Percentiles rank a stretch among this genome's conserved stretches.
These are phyloP conservation scores for Yamagishiella unicocca DNA, from an alignment of 139 green algal genomes.

Conservation along the genomic window DNA sequence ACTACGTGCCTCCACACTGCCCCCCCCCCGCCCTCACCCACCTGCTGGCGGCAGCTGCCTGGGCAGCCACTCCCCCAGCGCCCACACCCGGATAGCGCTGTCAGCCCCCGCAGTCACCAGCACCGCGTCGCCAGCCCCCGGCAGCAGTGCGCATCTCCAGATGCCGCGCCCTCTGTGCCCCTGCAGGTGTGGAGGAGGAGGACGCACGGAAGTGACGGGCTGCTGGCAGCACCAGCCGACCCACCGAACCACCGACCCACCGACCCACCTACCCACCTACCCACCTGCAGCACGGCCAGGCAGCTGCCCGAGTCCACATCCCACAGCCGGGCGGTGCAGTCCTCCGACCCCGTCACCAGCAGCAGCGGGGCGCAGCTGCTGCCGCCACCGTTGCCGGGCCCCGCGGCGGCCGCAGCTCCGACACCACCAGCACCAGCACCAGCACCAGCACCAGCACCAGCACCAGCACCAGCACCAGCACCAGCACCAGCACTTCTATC, in stretches of 20 bases:
- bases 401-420: background rate
- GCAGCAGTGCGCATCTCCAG: constrained; percentile 18
- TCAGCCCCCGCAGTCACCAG: constrained; percentile 48
- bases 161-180: constrained; percentile 44
- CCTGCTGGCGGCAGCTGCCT: background rate
- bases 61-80: constrained; percentile 21
- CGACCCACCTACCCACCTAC: background rate
- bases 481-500: too few relatives aligned
- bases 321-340: constrained; percentile 51
- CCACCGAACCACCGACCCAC: background rate
- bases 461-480: background rate
- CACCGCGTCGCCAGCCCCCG: background rate
- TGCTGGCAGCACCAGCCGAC: background rate
- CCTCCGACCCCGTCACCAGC: constrained; percentile 47
- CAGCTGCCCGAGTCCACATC: background rate
- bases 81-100: constrained; percentile 25
- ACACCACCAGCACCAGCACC: background rate
- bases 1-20: too few relatives aligned
- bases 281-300: constrained; percentile 46
- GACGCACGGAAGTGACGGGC: background rate
- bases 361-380: background rate
- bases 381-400: background rate
- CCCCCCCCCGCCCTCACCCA: background rate
- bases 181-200: background rate
- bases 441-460: background rate